Conservation (phyloP, 2,329 filamentous ascomycete species). For the Aspergillus floridensis region DNA sequence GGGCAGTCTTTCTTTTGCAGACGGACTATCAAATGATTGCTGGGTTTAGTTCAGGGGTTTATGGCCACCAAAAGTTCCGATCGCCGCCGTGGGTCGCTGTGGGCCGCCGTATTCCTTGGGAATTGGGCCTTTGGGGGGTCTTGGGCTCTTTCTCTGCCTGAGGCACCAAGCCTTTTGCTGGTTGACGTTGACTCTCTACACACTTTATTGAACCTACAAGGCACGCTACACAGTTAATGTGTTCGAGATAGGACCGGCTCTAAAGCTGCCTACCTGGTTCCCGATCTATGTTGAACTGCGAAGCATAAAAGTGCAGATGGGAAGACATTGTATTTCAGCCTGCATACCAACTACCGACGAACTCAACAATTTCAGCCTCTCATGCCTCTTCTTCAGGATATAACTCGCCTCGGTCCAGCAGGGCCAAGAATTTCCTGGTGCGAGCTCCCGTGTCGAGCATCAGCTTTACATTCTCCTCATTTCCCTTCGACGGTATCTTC, state of each 20-base stretch:
- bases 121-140: no score
- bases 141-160: no score
- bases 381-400: background rate
- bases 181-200: no score
- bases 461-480: background rate
- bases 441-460: background rate
- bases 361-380: background rate
- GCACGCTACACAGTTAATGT: no score
- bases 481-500: background rate
- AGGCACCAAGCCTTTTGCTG: no score
- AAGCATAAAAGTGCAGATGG: no score
- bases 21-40: background rate
- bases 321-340: background rate
- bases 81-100: slow-evolving; percentile 25
- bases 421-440: background rate
- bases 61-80: slow-evolving; percentile 8
- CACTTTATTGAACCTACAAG: no score
- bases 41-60: slow-evolving; percentile 26
- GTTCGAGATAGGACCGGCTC: no score
- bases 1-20: background rate
- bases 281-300: no score
- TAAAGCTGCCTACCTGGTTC: no score
- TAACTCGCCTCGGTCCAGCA: background rate
- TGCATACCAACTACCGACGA: background rate
- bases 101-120: slow-evolving; percentile 18